phyloP scores from a whole-genome alignment of 78 protist genomes.

The Dictyostelium citrinum region DNA sequence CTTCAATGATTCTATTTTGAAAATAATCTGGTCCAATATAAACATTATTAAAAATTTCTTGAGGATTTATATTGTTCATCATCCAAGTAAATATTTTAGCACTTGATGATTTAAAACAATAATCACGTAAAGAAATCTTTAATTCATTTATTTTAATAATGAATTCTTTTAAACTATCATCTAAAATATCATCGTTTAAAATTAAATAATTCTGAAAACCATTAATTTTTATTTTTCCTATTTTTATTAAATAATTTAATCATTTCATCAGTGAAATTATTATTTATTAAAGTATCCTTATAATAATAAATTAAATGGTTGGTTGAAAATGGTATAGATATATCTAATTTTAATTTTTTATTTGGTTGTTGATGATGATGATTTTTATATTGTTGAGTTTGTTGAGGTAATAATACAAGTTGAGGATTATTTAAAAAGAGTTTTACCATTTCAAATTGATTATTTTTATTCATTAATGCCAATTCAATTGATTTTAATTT shows the following conservation, averaged over 20 bases:
- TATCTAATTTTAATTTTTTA: not conserved
- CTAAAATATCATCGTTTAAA: not conserved
- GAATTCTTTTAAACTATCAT: not conserved
- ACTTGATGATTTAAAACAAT: not conserved
- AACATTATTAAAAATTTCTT: not conserved
- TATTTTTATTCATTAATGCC: not conserved
- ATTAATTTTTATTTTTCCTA: not conserved
- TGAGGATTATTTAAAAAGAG: not conserved
- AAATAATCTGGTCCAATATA: not conserved
- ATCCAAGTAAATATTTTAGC: not conserved
- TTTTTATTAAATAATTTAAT: not conserved
- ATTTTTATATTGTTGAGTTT: not conserved
- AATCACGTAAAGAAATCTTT: not conserved
- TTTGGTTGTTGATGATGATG: not conserved
- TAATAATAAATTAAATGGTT: not conserved
- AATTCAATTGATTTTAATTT: not conserved
- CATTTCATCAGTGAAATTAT: not conserved
- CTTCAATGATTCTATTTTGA: not conserved
- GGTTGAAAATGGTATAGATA: not conserved
- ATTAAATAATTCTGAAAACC: not conserved
- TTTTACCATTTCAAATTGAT: not conserved
- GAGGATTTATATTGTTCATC: not conserved
- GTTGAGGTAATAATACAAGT: not conserved
- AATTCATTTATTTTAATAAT: not conserved
- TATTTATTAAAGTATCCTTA: not conserved